Conservation (phyloP, 768 basidiomycete genomes). For the Leccinellum rugosiceps region DNA sequence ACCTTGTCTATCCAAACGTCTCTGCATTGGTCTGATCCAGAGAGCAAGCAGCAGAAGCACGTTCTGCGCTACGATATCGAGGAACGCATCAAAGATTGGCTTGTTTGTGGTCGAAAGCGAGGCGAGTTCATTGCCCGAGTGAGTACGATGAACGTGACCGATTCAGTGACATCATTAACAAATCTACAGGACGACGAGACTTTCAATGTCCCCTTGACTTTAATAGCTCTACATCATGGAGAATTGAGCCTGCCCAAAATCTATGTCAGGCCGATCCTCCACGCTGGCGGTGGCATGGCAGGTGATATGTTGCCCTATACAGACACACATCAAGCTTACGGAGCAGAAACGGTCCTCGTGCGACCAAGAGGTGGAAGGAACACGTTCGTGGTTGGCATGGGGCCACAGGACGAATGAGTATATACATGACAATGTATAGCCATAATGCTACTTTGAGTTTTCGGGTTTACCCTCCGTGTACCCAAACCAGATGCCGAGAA, state of each 20-base stretch:
- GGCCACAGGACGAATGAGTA: slow-evolving; percentile 28
- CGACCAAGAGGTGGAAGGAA: slow-evolving; percentile 79
- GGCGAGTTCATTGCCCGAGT: slow-evolving; percentile 80
- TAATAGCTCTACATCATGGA: slow-evolving; percentile 88
- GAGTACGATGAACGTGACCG: slow-evolving; percentile 19
- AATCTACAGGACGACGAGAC: slow-evolving; percentile 55
- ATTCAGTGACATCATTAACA: background rate
- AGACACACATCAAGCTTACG: slow-evolving; percentile 83
- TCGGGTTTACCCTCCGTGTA: slow-evolving; percentile 37
- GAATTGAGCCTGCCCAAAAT: slow-evolving; percentile 76
- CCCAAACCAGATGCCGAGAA: slow-evolving; percentile 56
- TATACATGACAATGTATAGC: background rate
- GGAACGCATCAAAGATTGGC: slow-evolving; percentile 80
- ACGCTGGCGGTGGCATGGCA: slow-evolving; percentile 52
- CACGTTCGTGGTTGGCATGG: slow-evolving; percentile 80
- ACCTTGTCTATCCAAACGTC: slow-evolving; percentile 65
- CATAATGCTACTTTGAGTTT: slow-evolving; percentile 1
- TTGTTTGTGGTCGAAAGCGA: slow-evolving; percentile 84
- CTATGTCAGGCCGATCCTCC: slow-evolving; percentile 55
- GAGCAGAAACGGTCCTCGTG: slow-evolving; percentile 77
- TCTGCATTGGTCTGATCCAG: slow-evolving; percentile 69
- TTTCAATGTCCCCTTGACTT: slow-evolving; percentile 58
- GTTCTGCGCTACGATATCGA: slow-evolving; percentile 77
- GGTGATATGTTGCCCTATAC: slow-evolving; percentile 57
- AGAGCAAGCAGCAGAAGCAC: slow-evolving; percentile 43